Percentiles rank a stretch among this genome's conserved stretches.
These are phyloP conservation scores for Dichomitus squalens DNA, from an alignment of 1,284 basidiomycete genomes.

Conservation along the genomic window DNA sequence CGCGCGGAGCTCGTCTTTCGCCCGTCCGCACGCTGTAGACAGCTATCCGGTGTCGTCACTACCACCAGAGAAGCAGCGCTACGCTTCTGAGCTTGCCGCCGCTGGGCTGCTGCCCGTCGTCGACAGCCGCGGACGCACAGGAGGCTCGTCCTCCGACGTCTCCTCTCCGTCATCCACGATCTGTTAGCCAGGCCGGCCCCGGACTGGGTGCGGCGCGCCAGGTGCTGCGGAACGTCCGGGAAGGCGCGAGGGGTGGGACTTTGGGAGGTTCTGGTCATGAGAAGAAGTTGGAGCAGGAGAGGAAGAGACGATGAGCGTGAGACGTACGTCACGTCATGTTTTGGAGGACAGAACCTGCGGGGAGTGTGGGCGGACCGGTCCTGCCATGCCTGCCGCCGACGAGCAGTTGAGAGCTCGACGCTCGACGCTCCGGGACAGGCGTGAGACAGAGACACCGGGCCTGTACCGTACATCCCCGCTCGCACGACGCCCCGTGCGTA, in stretches of 20 bases:
- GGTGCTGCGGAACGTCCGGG: constrained; percentile 5
- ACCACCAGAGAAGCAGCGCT: constrained; percentile 41
- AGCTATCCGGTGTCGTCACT: constrained; percentile 20
- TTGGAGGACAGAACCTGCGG: constrained; percentile 2
- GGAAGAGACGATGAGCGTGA: not conserved
- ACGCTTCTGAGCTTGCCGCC: constrained; percentile 30
- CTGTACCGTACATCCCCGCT: not conserved
- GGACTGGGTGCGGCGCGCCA: constrained; percentile 9
- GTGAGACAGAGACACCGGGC: not conserved
- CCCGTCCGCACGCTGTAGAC: constrained; percentile 21
- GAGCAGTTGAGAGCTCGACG: not conserved
- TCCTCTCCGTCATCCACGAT: constrained; percentile 18
- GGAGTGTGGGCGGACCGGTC: not conserved
- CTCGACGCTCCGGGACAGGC: not conserved
- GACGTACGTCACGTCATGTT: not conserved
- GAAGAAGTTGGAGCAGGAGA: not conserved
- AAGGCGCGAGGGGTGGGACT: not conserved
- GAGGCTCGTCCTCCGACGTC: constrained; percentile 21
- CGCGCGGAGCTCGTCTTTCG: constrained; percentile 31
- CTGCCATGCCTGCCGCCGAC: not conserved
- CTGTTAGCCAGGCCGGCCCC: constrained; percentile 8
- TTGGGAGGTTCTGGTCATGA: not conserved
- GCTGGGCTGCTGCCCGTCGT: constrained; percentile 21
- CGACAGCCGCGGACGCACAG: constrained; percentile 11
- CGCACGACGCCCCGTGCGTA: constrained; percentile 10